Evolutionary conservation across 768 basidiomycete genomes (phyloP), one percentile per base, ranked within the genome.

Genomic region (Psilocybe cyanescens): DNA sequence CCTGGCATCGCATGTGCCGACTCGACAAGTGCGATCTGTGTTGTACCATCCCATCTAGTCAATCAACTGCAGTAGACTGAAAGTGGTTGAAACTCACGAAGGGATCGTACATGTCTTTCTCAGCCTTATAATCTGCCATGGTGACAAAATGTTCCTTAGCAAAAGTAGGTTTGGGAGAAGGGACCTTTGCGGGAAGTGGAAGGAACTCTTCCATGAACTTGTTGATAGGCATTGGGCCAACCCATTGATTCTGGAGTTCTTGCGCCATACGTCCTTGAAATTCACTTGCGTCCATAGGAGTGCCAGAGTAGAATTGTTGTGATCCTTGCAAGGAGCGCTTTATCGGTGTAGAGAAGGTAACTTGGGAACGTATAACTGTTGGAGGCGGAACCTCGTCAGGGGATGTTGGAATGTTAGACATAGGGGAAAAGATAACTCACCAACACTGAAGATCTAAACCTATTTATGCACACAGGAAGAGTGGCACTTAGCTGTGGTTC

Each of bases 61-160:
- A 24, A 24, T 24, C 24, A 24, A 24, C 24, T 24, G 24, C 24
- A 24, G 24, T 0, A 24, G 24, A 24, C 2, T 24, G 24, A 24
- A 24, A 24, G 24, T 24, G 24, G 24, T 24, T 24, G 24, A 24
- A 2, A 35, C 56, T 57, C 45, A 65, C 64, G 12, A 65, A 50
- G 8, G 45, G 56, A 19, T 45, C n/a, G 35, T 58, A 61, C 57
- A 65, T 61, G 30, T 52, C 53, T 16, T 45, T 50, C 44, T 61
- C 55, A 9, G 14, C 30, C 2, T 16, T 31, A 6, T 30, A 47
- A 5, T 28, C 28, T 9, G 3, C 31, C 12, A 57, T n/a, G 12
- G 17, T 7, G 30, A 46, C 16, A 28, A 58, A 62, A 33, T 53
- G 39, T 16, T 41, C 12, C 3, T n/a, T 8, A 2, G 3, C 28